These are phyloP conservation scores for Naematelia encephala DNA, from an alignment of 768 basidiomycete genomes.

Conservation along the genomic window DNA sequence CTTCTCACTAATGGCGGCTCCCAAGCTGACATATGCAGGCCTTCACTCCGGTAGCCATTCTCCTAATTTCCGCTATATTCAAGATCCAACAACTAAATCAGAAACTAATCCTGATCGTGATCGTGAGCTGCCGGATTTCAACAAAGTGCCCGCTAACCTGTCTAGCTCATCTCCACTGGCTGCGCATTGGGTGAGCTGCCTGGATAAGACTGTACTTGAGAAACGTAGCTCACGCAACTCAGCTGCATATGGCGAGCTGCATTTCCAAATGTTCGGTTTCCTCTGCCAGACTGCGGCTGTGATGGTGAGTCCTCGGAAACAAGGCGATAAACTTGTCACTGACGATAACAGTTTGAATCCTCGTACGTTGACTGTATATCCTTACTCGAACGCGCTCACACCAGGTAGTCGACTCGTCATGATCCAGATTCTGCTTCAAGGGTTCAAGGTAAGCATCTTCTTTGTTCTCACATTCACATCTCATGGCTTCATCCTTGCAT, in stretches of 20 bases:
- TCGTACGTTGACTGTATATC: constrained; percentile 20
- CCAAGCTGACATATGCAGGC: constrained; percentile 57
- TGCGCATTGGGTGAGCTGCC: constrained; percentile 50
- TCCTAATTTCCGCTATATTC: constrained; percentile 43
- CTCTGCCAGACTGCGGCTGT: constrained; percentile 84
- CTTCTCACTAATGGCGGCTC: not conserved
- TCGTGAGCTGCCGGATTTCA: constrained; percentile 14
- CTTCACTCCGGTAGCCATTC: constrained; percentile 56
- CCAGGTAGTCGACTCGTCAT: constrained; percentile 81
- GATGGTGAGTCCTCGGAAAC: constrained; percentile 64
- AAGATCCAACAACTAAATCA: constrained; percentile 35
- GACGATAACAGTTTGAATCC: constrained; percentile 62
- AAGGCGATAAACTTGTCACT: constrained; percentile 1
- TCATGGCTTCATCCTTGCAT: not conserved
- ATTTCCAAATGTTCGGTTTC: constrained; percentile 85
- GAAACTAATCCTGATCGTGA: constrained; percentile 33
- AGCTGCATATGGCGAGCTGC: constrained; percentile 84
- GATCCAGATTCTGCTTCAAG: constrained; percentile 92
- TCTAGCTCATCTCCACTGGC: constrained; percentile 75
- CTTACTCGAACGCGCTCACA: not conserved
- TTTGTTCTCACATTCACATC: not conserved
- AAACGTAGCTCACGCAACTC: constrained; percentile 48
- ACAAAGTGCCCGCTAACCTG: not conserved
- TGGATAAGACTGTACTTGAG: not conserved
- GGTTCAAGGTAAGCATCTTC: constrained; percentile 60